phyloP scores from a whole-genome alignment of 1,284 basidiomycete genomes.

The Jaminaea rosea region DNA sequence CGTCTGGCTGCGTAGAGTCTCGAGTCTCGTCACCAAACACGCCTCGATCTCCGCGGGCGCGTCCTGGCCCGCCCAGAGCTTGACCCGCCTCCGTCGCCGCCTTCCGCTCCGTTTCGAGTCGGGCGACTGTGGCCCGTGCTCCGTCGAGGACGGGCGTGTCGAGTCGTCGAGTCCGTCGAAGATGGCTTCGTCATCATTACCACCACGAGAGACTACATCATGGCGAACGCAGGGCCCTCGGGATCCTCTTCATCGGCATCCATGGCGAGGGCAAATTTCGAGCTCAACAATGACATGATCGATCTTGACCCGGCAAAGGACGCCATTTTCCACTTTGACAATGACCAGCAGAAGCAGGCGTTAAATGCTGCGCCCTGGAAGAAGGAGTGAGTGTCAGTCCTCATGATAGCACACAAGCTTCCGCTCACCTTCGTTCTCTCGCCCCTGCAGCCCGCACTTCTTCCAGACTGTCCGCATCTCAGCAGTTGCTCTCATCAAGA shows the following conservation, averaged over 20 bases:
- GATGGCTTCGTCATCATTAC: too few species aligned
- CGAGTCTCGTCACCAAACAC: too few species aligned
- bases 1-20: too few species aligned
- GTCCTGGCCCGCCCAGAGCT: too few species aligned
- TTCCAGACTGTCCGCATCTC: conserved; percentile 92
- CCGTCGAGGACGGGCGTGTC: too few species aligned
- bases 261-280: conserved; percentile 72
- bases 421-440: neutral
- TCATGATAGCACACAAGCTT: conserved; percentile 10
- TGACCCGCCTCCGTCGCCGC: too few species aligned
- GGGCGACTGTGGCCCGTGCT: too few species aligned
- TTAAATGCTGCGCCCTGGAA: conserved; percentile 72
- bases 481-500: conserved; percentile 91
- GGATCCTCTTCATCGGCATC: conserved; percentile 1
- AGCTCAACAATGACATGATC: conserved; percentile 66
- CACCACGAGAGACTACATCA: too few species aligned
- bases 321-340: conserved; percentile 56
- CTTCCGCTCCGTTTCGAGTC: too few species aligned
- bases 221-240: too few species aligned
- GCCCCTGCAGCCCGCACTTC: conserved; percentile 63
- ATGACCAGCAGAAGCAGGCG: conserved; percentile 62
- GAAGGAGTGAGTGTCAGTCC: conserved; percentile 59
- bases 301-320: conserved; percentile 22
- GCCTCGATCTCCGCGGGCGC: too few species aligned
- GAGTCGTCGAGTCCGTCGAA: too few species aligned